Conservation (phyloP, 352 stramenopile genomes). For the Sclerospora graminicola region DNA sequence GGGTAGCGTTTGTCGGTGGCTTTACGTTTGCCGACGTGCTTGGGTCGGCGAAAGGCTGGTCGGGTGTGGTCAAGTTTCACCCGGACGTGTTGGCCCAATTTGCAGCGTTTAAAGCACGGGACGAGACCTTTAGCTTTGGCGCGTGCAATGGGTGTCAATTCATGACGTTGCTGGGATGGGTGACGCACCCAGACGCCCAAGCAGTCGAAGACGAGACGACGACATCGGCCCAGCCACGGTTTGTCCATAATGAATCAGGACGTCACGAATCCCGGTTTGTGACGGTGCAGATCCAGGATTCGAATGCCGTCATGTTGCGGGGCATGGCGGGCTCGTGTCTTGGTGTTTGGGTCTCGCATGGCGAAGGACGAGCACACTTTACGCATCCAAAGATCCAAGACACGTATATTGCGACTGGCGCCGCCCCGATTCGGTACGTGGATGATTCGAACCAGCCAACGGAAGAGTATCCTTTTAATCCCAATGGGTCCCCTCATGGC, state of each 20-base stretch:
- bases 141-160: constrained; percentile 99
- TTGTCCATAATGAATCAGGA: constrained; percentile 96
- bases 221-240: constrained; percentile 77
- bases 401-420: constrained; percentile 79
- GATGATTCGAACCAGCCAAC: constrained; percentile 93
- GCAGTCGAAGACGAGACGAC: constrained; percentile 44
- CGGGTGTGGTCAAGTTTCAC: constrained; percentile 97
- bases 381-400: constrained; percentile 88
- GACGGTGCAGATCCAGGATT: constrained; percentile 92
- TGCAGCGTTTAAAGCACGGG: constrained; percentile 89
- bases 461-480: constrained; percentile 98
- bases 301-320: constrained; percentile 94
- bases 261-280: constrained; percentile 96
- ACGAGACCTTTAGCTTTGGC: constrained; percentile 98
- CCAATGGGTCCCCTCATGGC: constrained; percentile 95
- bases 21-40: constrained; percentile 99
- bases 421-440: constrained; percentile 96
- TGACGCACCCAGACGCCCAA: constrained; percentile 61
- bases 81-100: constrained; percentile 93
- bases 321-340: constrained; percentile 96
- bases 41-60: constrained; percentile 98
- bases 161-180: constrained; percentile 97
- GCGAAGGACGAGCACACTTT: constrained; percentile 92
- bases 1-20: constrained; percentile 97
- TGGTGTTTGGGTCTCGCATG: constrained; percentile 96